Base-by-base conservation (phyloP, 768 basidiomycete genomes). In the Baorangia bicolor region DNA sequence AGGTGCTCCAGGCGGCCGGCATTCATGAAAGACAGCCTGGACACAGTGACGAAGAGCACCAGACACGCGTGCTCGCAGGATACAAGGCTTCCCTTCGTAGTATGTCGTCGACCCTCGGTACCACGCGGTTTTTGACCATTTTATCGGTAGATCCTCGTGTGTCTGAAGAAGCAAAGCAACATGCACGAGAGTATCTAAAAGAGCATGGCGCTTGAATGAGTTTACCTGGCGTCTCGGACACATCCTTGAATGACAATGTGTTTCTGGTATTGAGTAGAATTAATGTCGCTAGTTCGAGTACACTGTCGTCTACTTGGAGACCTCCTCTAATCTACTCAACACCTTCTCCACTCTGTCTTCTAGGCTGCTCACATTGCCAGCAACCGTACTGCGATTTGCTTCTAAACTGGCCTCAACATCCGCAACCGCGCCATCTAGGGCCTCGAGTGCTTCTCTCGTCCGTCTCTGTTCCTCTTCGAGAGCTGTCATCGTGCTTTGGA, bases 391-490 rank as follows among this genome's bases (percentile, higher is more conserved):
- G 51, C 84, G 79, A 66, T 96, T 96, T 54, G 84, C 86, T 49
- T 82, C 78, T 43, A 98, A 64, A 63, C 92, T 95, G 48, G 73
- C 74, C 71, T 96, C 90, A 7, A 98, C 82, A 20, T 81, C 80
- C 18, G 77, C 72, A 6, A 96, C 78, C 0, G 95, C 90, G 25
- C 74, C 75, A 51, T 81, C 75, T 5, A 97, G 75, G 46, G 92
- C 89, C 27, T 78, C 77, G 31, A 94, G 76, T 27, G 81, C 81
- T 25, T 83, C 85, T 25, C 78, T 79, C 33, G 83, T 74, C 58
- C 82, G 81, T 49, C 78, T 78, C 63, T 94, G 90, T 57, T 91
- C 88, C 52, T 84, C 83, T 69, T 91, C 88, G 31, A 95, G 74
- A 45, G 78, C 70, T 16, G 78, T 72, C 4, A 98, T 75, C 3